Conservation (phyloP, 805 yeast species). For the Peterozyma xylosa region DNA sequence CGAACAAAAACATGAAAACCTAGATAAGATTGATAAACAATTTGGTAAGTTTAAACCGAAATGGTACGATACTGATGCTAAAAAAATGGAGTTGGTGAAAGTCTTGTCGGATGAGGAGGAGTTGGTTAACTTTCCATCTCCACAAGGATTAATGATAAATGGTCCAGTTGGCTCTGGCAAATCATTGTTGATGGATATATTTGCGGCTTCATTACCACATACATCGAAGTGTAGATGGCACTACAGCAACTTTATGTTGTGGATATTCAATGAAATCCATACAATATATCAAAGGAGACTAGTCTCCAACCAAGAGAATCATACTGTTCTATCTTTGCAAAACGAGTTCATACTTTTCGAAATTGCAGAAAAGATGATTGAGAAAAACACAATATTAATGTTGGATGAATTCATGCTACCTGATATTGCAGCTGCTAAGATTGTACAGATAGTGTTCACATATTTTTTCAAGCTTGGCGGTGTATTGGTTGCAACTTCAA, state of each 20-base stretch:
- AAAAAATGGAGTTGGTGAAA: slow-evolving; percentile 32
- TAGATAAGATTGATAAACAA: slow-evolving; percentile 13
- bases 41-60: slow-evolving; percentile 25
- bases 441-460: slow-evolving; percentile 55
- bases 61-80: slow-evolving; percentile 14
- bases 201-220: slow-evolving; percentile 59
- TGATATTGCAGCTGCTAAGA: slow-evolving; percentile 67
- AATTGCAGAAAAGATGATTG: slow-evolving; percentile 57
- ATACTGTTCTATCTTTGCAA: slow-evolving; percentile 31
- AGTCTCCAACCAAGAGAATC: slow-evolving; percentile 22
- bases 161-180: slow-evolving; percentile 75
- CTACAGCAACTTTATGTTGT: slow-evolving; percentile 59
- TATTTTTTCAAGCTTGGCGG: slow-evolving; percentile 71
- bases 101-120: slow-evolving; percentile 57
- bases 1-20: slow-evolving; percentile 16
- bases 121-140: slow-evolving; percentile 42
- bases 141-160: slow-evolving; percentile 56
- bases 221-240: slow-evolving; percentile 64
- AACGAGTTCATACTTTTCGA: slow-evolving; percentile 61
- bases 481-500: slow-evolving; percentile 66
- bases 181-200: slow-evolving; percentile 66
- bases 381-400: slow-evolving; percentile 48
- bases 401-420: slow-evolving; percentile 75
- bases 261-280: slow-evolving; percentile 62
- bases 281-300: slow-evolving; percentile 36